Evolutionary conservation across 148 eudicot species (phyloP).

Genomic region (Fallopia convolvulus): DNA sequence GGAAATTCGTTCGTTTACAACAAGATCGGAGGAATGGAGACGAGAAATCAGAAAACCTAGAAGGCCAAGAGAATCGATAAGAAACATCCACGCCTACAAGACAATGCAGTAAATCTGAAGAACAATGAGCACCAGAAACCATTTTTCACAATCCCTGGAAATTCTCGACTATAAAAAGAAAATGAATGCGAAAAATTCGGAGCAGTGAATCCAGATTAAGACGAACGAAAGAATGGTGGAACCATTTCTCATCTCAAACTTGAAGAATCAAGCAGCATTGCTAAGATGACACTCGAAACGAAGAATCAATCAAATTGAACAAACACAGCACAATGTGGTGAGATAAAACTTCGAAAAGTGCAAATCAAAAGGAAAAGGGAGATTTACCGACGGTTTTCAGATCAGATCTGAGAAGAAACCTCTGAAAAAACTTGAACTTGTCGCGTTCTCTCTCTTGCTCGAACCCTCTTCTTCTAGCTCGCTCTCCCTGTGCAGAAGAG

Average conservation of each 20-base stretch:
- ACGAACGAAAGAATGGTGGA: neutral
- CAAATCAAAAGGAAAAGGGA: neutral
- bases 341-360: neutral
- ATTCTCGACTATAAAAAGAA: neutral
- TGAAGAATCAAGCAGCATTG: neutral
- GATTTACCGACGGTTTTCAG: neutral
- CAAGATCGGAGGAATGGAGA: neutral
- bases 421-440: neutral
- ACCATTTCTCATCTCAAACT: neutral
- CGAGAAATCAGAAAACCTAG: neutral
- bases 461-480: neutral
- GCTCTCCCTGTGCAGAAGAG: neutral
- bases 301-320: neutral
- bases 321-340: neutral
- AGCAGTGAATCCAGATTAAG: slow-evolving; percentile 1
- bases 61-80: neutral
- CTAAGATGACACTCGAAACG: neutral
- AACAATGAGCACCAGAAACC: neutral
- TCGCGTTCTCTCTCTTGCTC: neutral
- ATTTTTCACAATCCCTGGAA: neutral
- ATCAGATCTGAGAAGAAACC: neutral
- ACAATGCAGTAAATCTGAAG: neutral
- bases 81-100: neutral
- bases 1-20: neutral
- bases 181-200: neutral